phyloP scores from a whole-genome alignment of 2,329 filamentous ascomycete genomes.

The Fusarium nodosum region DNA sequence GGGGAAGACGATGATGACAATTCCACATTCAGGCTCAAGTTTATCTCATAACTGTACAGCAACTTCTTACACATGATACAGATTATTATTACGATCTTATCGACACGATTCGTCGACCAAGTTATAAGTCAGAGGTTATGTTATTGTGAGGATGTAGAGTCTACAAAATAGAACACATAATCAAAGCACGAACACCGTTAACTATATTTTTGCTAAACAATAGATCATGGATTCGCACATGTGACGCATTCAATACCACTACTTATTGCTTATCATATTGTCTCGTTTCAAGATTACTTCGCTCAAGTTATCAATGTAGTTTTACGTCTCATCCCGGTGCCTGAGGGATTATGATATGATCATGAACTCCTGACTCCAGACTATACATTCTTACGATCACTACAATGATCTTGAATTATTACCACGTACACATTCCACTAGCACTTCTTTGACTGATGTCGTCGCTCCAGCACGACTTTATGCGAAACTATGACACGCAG shows the following conservation, averaged over 20 bases:
- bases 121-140: neutral
- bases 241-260: neutral
- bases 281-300: neutral
- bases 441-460: neutral
- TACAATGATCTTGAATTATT: neutral
- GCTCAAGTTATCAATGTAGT: neutral
- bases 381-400: neutral
- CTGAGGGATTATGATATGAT: neutral
- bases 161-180: neutral
- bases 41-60: constrained; percentile 1
- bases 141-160: neutral
- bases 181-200: neutral
- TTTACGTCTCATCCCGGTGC: neutral
- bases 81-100: neutral
- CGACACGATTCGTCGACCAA: neutral
- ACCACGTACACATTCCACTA: neutral
- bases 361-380: neutral
- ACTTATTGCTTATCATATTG: neutral
- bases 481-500: neutral
- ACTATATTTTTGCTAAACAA: neutral
- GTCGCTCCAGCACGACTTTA: neutral
- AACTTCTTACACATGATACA: neutral
- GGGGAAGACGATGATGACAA: constrained; percentile 29
- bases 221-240: neutral
- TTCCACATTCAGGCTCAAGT: neutral